Base-by-base conservation (phyloP, 2,329 filamentous ascomycete genomes). In the Stagonosporopsis rhizophila region DNA sequence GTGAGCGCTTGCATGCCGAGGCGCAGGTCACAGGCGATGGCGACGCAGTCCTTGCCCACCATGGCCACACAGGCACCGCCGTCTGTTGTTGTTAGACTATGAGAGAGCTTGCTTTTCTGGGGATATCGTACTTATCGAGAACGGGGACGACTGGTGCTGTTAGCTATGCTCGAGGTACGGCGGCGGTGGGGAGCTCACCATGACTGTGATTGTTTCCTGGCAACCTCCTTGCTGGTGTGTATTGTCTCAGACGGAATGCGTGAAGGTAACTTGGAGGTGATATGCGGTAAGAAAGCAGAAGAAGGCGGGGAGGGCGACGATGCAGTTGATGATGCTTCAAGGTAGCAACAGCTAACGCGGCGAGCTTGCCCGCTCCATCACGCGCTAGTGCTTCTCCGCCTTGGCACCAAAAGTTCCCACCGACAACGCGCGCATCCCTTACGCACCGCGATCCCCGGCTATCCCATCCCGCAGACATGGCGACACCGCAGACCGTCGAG, bases 11-110 rank as follows among this genome's bases (percentile, higher is more conserved):
- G 95, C 75, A 98, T 89, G 72, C 95, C 95, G 67, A 99, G 91
- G 64, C 95, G 94, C 66, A 99, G 91, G 81, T 99, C 95, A 84
- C 95, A 99, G 78, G 95, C 95, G 77, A 99, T 98, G 80, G 95
- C 95, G 60, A 99, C 95, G 80, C 95, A 99, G 87, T 98, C 93
- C 82, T 99, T 98, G 83, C 95, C 95, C 65, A 96, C 93, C 95
- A 98, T 98, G 80, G 94, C 94, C 67, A 98, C 92, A 81, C 90
- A 94, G 82, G 94, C 94, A 78, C 94, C 94, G 82, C 94, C 94
- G 79, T 89, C 86, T 87, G 64, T 34, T n/a, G 38, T n/a, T 9
- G 48, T 67, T 54, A 69, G 38, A 42, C 40, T 55, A 37, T 17
- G 25, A 39, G 49, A 25, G 44, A 54, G 50, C 41, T 54, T 49